Base-by-base conservation (phyloP, 2,329 filamentous ascomycete genomes). In the Cercospora zeae-maydis region DNA sequence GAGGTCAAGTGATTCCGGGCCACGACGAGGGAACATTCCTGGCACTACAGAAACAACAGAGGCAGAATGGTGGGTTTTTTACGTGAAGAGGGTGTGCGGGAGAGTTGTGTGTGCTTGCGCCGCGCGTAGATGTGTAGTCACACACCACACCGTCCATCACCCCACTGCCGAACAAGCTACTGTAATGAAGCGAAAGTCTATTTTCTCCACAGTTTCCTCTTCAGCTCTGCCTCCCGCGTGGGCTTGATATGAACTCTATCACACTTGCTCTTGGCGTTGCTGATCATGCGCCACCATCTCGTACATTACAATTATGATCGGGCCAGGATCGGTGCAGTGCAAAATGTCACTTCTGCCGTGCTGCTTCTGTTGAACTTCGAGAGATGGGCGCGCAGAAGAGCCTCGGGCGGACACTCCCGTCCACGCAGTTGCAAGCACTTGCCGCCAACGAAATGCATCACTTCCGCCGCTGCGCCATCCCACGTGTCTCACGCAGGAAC, bases 11-110 rank as follows among this genome's bases (percentile, higher is more conserved):
- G n/a, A 72, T 75, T n/a, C 73, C 73, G 8, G 74, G 74, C 3
- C 74, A 76, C 63, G 74, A 76, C 52, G 72, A 75, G 61, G 69
- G 66, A 54, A 74, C 70, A 0, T 74, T 75, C 52, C 37, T 75
- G 13, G 62, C 55, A 37, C 36, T 67, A 14, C 66, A 64, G 33
- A 33, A 45, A 16, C 45, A 62, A 51, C 64, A 68, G 54, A 55
- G 59, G 57, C 58, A 68, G 53, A 37, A 65, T 30, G 66, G 63
- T n/a, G 66, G 66, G 1, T 65, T 27, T 45, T 68, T 65, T 59
- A 68, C 45, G 53, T 68, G 63, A 68, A 52, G 34, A 30, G 7
- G 33, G 30, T 11, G 30, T 34, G 30, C 14, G 19, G 3, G 49
- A 34, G 49, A 34, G 27, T 33, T 33, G 21, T 21, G 31, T 19